A percentile compares a stretch with the other conserved stretches of the same genome.
These are phyloP conservation scores for Chenopodium formosanum DNA, from an alignment of 148 eudicot genomes.

Conservation along the genomic window DNA sequence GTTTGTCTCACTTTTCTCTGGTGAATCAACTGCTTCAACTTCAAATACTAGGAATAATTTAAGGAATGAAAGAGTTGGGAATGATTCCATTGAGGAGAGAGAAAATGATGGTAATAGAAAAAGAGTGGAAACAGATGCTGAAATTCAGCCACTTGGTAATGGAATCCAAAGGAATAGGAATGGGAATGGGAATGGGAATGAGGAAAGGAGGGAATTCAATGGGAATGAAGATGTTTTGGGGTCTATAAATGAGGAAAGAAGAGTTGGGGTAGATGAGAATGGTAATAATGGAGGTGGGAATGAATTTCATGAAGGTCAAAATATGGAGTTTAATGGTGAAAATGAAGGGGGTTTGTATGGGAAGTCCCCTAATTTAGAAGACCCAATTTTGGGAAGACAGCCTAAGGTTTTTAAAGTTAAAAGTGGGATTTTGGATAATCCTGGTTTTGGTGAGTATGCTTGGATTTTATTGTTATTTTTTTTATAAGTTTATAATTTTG, in stretches of 20 bases:
- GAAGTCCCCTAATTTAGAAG: slow-evolving; percentile 40
- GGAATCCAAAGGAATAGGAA: slow-evolving; percentile 27
- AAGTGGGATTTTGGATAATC: slow-evolving; percentile 69
- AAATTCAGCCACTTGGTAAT: slow-evolving; percentile 52
- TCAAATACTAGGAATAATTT: slow-evolving; percentile 31
- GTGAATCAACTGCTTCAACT: slow-evolving; percentile 45
- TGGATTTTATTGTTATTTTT: not conserved
- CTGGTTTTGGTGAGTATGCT: slow-evolving; percentile 70
- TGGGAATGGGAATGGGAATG: slow-evolving; percentile 31
- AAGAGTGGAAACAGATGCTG: slow-evolving; percentile 39
- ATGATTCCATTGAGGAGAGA: slow-evolving; percentile 32
- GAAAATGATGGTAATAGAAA: slow-evolving; percentile 22
- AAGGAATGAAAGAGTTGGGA: slow-evolving; percentile 23
- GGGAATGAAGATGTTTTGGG: slow-evolving; percentile 30
- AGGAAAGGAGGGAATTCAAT: slow-evolving; percentile 35
- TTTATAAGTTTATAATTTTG: not conserved
- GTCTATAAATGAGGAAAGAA: slow-evolving; percentile 22
- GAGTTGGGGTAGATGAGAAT: slow-evolving; percentile 33
- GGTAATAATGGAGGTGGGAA: slow-evolving; percentile 32
- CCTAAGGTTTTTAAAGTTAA: slow-evolving; percentile 42
- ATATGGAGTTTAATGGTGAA: slow-evolving; percentile 39
- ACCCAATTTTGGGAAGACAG: slow-evolving; percentile 46
- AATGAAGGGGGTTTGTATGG: slow-evolving; percentile 34
- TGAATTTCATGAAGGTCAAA: slow-evolving; percentile 35
- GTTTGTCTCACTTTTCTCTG: slow-evolving; percentile 77